Conservation (phyloP, 2,329 filamentous ascomycete species). For the Parastagonospora avenae region DNA sequence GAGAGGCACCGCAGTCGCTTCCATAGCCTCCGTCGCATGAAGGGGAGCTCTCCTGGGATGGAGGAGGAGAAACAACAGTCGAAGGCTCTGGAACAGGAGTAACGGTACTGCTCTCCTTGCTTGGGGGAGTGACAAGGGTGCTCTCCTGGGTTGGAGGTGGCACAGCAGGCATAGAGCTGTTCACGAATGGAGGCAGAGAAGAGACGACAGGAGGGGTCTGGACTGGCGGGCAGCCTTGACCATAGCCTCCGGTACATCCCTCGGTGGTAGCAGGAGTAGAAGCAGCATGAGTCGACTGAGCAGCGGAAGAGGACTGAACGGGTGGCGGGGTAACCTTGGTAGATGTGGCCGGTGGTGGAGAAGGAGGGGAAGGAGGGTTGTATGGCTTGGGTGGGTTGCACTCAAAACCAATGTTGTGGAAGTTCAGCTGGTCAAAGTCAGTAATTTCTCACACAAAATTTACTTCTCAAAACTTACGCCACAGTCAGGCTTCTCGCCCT, state of each 20-base stretch:
- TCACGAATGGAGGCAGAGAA: conserved; percentile 18
- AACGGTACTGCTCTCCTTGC: conserved; percentile 7
- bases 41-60: conserved; percentile 8
- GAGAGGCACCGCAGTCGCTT: conserved; percentile 19
- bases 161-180: conserved; percentile 22
- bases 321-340: conserved; percentile 11
- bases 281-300: conserved; percentile 14
- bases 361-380: conserved; percentile 23
- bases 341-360: conserved; percentile 12
- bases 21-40: conserved; percentile 19
- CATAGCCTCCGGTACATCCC: background rate
- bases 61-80: conserved; percentile 6
- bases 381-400: conserved; percentile 55
- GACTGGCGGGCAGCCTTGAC: conserved; percentile 2
- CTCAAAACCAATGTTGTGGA: conserved; percentile 77
- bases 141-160: conserved; percentile 9
- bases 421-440: conserved; percentile 61
- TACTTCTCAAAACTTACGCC: too few species aligned
- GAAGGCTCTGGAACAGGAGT: conserved; percentile 11
- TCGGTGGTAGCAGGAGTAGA: conserved; percentile 3
- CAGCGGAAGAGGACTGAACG: conserved; percentile 9
- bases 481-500: conserved; percentile 62
- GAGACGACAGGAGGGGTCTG: conserved; percentile 3
- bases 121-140: conserved; percentile 7
- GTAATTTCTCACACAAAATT: too few species aligned